Evolutionary conservation across 2,329 filamentous ascomycete genomes (phyloP).

Genomic region (Mycosphaerelloides madeirae): DNA sequence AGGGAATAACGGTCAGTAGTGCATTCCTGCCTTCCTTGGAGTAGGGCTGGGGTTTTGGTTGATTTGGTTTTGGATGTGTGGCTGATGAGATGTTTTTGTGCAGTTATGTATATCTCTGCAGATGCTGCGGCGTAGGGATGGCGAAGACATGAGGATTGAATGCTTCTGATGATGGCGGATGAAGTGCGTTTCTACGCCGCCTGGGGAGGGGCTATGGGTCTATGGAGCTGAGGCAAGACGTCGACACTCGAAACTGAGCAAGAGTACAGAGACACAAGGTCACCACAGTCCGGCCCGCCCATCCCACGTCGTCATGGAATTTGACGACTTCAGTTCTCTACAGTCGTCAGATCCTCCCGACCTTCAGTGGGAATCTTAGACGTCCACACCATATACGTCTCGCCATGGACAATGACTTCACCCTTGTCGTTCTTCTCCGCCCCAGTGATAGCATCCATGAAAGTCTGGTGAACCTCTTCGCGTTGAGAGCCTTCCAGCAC

Average conservation of each 20-base stretch:
- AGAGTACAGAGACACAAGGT: too few species aligned
- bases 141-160: not conserved
- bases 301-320: too few species aligned
- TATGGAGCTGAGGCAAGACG: not conserved
- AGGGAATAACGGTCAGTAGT: conserved; percentile 77
- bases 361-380: conserved; percentile 37
- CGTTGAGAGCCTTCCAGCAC: conserved; percentile 51
- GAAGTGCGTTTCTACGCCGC: too few species aligned
- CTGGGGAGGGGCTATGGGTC: not conserved
- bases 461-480: conserved; percentile 48
- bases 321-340: too few species aligned
- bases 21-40: not conserved
- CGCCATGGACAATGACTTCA: conserved; percentile 60
- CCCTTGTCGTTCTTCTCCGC: conserved; percentile 58
- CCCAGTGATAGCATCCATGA: conserved; percentile 51
- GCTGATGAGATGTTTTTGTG: not conserved
- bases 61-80: conserved; percentile 5
- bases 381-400: conserved; percentile 62
- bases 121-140: conserved; percentile 36
- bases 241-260: too few species aligned
- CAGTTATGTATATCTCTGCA: conserved; percentile 68
- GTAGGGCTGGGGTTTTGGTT: not conserved
- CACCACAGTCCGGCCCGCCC: too few species aligned
- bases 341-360: conserved; percentile 4
- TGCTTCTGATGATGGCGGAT: not conserved